These are phyloP conservation scores for Phaffomyces thermotolerans DNA, from an alignment of 805 yeast genomes.

Conservation along the genomic window DNA sequence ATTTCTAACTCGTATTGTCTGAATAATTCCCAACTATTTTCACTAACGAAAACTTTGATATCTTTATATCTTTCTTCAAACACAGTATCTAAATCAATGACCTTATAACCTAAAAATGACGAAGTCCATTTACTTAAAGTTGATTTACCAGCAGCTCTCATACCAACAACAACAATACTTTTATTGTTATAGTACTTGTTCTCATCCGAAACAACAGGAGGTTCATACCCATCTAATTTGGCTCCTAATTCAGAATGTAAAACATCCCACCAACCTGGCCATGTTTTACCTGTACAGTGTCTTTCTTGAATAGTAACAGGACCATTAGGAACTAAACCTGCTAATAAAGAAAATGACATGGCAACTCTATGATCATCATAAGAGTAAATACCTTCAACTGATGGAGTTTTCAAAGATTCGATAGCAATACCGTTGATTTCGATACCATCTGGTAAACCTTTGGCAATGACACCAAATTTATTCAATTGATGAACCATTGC, in stretches of 20 bases:
- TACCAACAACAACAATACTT: conserved; percentile 76
- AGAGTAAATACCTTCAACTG: conserved; percentile 52
- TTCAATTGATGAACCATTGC: conserved; percentile 89
- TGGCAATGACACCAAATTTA: conserved; percentile 82
- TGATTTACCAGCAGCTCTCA: conserved; percentile 97
- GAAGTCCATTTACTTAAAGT: conserved; percentile 80
- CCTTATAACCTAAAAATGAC: conserved; percentile 51
- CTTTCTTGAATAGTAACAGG: conserved; percentile 78
- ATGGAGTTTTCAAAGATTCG: conserved; percentile 48
- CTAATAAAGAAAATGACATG: conserved; percentile 88
- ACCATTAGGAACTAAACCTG: conserved; percentile 49
- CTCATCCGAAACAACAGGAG: conserved; percentile 19
- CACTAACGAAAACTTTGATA: conserved; percentile 55
- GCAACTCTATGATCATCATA: conserved; percentile 98
- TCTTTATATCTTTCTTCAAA: conserved; percentile 49
- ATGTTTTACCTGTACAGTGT: conserved; percentile 91
- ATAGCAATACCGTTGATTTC: conserved; percentile 66
- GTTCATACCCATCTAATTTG: conserved; percentile 65
- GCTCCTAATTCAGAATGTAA: conserved; percentile 63
- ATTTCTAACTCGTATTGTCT: conserved; percentile 58
- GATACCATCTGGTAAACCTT: conserved; percentile 89
- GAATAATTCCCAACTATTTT: conserved; percentile 83
- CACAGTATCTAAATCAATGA: conserved; percentile 69
- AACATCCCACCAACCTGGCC: conserved; percentile 99
- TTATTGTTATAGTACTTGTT: conserved; percentile 31